Evolutionary conservation across 1,284 basidiomycete genomes (phyloP).

Genomic region (Tylopilus sp.): DNA sequence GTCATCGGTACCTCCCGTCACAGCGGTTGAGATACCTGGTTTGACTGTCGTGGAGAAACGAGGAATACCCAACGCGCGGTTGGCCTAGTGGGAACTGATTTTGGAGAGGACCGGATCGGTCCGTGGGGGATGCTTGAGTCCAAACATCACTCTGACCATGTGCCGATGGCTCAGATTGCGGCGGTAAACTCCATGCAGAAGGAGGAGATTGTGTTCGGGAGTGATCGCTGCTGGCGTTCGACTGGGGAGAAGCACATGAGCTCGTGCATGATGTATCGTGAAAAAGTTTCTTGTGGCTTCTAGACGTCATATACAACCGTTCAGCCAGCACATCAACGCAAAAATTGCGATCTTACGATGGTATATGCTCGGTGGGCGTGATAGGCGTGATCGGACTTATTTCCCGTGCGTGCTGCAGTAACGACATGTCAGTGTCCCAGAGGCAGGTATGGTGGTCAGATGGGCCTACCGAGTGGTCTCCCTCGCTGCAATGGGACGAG

Average conservation of each 20-base stretch:
- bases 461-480: constrained; percentile 24
- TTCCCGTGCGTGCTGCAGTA: constrained; percentile 26
- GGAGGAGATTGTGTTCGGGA: constrained; percentile 35
- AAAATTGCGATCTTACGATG: constrained; percentile 26
- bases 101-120: constrained; percentile 34
- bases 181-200: constrained; percentile 30
- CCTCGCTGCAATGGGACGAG: constrained; percentile 26
- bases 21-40: constrained; percentile 40
- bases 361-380: constrained; percentile 34
- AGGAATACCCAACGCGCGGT: constrained; percentile 52
- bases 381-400: constrained; percentile 37
- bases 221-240: constrained; percentile 33
- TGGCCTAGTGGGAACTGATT: constrained; percentile 37
- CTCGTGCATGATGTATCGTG: constrained; percentile 33
- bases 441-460: constrained; percentile 2
- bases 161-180: constrained; percentile 29
- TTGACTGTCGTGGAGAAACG: constrained; percentile 49
- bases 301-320: constrained; percentile 10
- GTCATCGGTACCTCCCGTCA: constrained; percentile 11
- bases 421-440: constrained; percentile 13
- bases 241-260: constrained; percentile 32
- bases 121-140: constrained; percentile 26
- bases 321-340: constrained; percentile 15
- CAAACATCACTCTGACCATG: constrained; percentile 26
- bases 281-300: constrained; percentile 33